phyloP scores from a whole-genome alignment of 805 yeast genomes.

The Barnettozyma botsteinii region DNA sequence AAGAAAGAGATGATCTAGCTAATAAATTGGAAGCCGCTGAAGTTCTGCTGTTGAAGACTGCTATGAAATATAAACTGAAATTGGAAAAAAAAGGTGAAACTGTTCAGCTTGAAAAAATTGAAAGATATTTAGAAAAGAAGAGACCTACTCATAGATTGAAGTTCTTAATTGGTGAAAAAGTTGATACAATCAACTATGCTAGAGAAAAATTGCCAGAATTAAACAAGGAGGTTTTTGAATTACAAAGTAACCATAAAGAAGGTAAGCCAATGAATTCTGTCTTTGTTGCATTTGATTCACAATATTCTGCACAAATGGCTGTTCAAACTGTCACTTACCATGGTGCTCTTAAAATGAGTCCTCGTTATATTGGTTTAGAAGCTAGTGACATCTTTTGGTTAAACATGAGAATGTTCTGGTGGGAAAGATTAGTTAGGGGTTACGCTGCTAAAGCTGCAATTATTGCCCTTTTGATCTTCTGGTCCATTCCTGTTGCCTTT shows the following conservation, averaged over 20 bases:
- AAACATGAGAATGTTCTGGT: constrained; percentile 73
- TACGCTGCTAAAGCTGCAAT: constrained; percentile 49
- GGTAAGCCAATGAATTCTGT: constrained; percentile 69
- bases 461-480: constrained; percentile 49
- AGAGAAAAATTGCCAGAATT: constrained; percentile 50
- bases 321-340: constrained; percentile 59
- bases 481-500: constrained; percentile 78
- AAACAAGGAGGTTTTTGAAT: constrained; percentile 47
- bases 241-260: constrained; percentile 46
- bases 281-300: constrained; percentile 73
- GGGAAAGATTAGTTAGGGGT: constrained; percentile 60
- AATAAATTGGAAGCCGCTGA: constrained; percentile 62
- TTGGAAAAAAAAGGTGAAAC: constrained; percentile 58
- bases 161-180: constrained; percentile 47
- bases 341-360: constrained; percentile 56
- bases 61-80: constrained; percentile 57
- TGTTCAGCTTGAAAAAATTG: constrained; percentile 40
- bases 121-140: constrained; percentile 53
- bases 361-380: constrained; percentile 55
- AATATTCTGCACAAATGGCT: constrained; percentile 71
- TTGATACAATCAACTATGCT: constrained; percentile 56
- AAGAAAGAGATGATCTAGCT: constrained; percentile 55
- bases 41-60: constrained; percentile 49
- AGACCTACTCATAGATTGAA: constrained; percentile 53
- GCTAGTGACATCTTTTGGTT: constrained; percentile 64